Evolutionary conservation across 2,329 filamentous ascomycete genomes (phyloP), one percentile per base, ranked within the genome.

Genomic region (Phyllosticta citriasiana): DNA sequence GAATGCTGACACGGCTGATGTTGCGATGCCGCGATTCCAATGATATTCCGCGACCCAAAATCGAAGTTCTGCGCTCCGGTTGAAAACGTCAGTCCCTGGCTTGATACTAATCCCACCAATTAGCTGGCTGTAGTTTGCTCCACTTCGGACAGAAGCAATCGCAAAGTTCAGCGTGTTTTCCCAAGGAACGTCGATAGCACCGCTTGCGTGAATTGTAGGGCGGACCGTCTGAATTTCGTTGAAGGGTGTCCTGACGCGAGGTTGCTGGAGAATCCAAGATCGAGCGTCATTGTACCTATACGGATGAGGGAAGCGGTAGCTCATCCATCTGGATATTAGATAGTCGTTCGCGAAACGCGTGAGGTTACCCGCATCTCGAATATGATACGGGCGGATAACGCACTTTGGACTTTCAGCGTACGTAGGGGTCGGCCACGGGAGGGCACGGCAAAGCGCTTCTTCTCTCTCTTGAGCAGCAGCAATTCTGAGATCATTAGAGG

Each of bases 41-140:
- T 67, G 67, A 30, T 63, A 63, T 59, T 74, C 72, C 16, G 69
- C 71, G 10, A 78, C 61, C 77, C 76, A 79, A 65, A 75, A 78
- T 9, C 76, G 76, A 1, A 78, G 56, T 61, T 77, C 74, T 0
- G 71, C 76, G 1, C 67, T 68, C 60, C 74, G 74, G 4, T 70
- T 64, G 16, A 70, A 67, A 16, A 75, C 66, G 60, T 76, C 74
- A 33, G 51, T 12, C n/a, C 67, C 70, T 52, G 69, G 70, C 60
- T 68, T 73, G 8, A 78, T 60, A 2, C 76, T 75, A 35, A 77
- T 72, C 7, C 69, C 67, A 27, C 76, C 76, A 60, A 76, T 72
- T 1, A 69, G 53, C 10, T 62, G 62, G 1, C 58, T 30, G 4
- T 67, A 22, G 27, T 30, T 30, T 8, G 27, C 9, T 4, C 9